Evolutionary conservation across 2,329 filamentous ascomycete species (phyloP).

Genomic region (Tolypocladium amazonense): DNA sequence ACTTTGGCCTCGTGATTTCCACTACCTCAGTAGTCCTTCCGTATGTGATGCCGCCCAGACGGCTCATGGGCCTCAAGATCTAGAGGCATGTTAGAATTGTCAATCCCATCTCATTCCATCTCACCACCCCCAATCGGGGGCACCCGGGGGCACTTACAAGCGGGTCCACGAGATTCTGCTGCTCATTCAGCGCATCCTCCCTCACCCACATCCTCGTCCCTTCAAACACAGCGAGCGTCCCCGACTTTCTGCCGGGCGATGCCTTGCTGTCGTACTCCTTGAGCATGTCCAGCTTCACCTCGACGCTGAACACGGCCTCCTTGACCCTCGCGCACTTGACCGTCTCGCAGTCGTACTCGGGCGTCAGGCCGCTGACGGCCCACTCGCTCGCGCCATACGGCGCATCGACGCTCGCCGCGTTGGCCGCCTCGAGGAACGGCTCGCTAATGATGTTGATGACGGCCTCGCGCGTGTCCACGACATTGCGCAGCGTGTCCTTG

Average conservation of each 20-base stretch:
- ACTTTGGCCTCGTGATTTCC: conserved; percentile 58
- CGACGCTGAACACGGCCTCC: conserved; percentile 75
- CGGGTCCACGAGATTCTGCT: conserved; percentile 63
- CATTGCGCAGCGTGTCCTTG: conserved; percentile 72
- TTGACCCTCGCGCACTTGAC: conserved; percentile 64
- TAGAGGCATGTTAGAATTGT: conserved; percentile 13
- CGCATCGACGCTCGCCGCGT: conserved; percentile 67
- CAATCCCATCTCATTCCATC: background rate
- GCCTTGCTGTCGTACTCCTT: conserved; percentile 68
- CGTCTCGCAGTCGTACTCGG: conserved; percentile 48
- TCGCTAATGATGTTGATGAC: conserved; percentile 83
- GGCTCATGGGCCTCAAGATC: conserved; percentile 64
- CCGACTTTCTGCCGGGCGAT: conserved; percentile 62
- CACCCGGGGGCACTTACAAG: conserved; percentile 36
- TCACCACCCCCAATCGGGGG: background rate
- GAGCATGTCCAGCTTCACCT: conserved; percentile 65
- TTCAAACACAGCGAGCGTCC: conserved; percentile 67
- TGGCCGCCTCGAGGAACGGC: conserved; percentile 78
- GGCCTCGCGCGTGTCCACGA: conserved; percentile 63
- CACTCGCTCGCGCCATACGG: conserved; percentile 73
- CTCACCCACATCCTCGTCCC: conserved; percentile 69
- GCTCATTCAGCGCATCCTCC: conserved; percentile 77
- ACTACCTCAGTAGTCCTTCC: conserved; percentile 57
- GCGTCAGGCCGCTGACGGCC: conserved; percentile 65
- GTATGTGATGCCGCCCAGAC: conserved; percentile 82